Evolutionary conservation across 441 rosid species (phyloP), one percentile per base, ranked within the genome.

Genomic region (Jatropha multifida): DNA sequence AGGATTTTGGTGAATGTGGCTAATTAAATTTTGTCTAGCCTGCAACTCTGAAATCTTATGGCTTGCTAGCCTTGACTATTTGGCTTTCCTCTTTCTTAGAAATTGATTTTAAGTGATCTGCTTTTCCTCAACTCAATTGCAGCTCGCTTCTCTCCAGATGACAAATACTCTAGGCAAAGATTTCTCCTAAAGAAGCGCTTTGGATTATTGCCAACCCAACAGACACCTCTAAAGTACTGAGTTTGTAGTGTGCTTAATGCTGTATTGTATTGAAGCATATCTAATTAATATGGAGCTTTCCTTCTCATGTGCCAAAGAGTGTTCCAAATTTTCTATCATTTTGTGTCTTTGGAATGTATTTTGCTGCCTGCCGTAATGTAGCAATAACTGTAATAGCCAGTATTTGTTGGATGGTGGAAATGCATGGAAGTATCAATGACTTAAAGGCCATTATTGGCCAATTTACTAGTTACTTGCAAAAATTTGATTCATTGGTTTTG

Each of bases 141-240:
- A 93, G 99, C 99, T 56, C 93, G 99, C n/a, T 95, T 95, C 83
- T 95, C 98, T 9, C 99, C 99, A 0, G 99, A 95, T 66, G 99
- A 93, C 89, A 93, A 95, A 77, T 95, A 83, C 78, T 89, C 98
- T 0, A 90, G 93, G 87, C 90, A 93, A 81, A 95, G 99, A 87
- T 89, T 92, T 72, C 85, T 87, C 61, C 83, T 93, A 59, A 95
- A 95, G 91, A 95, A 90, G 86, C 90, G 99, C 1, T 95, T 93
- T 27, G 98, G 97, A 55, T 85, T 95, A 82, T 81, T 95, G 81
- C 97, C 97, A 3, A 95, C 93, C 49, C 98, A 92, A 84, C 81
- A 84, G 59, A 83, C 95, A 2, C 91, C 98, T 55, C 92, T 8
- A 26, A 93, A 92, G 83, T 92, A 93, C 78, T 95, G 85, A 89